Evolutionary conservation across 2,329 filamentous ascomycete genomes (phyloP), one percentile per base, ranked within the genome.

Genomic region (Colletotrichum sp.): DNA sequence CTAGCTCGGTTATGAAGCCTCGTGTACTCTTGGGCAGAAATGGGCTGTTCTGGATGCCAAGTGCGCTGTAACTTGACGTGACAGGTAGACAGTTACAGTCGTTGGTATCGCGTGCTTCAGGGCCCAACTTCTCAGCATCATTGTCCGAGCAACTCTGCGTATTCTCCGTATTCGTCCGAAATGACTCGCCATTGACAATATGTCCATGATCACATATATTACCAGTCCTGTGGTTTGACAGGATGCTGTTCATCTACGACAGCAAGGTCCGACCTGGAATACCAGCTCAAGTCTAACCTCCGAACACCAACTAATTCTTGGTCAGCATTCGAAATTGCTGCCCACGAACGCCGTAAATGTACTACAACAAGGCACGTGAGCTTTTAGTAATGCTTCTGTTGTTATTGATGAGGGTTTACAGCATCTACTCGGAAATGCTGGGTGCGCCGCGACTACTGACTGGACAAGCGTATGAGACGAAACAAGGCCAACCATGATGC

Each of bases 331-430:
- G 2, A 0, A 7, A 52, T 52, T 52, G 18, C n/a, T 52, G n/a
- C n/a, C 43, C 43, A 52, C 43, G 2, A 52, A 13, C 43, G 43
- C 43, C 43, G 43, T 21, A 52, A 13, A 52, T 48, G 10, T 7
- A 52, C n/a, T 21, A 13, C n/a, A 52, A 21, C 10, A 52, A 21
- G 10, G 0, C 10, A 52, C 10, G 10, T 13, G 43, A 13, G 43
- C 43, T 52, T 52, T 4, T 0, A 52, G 10, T 52, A 13, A 0
- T 0, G n/a, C 43, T 1, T 52, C 43, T 52, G 3, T 3, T 21
- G 43, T 13, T 52, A 52, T 52, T 52, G 10, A 52, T 52, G 43
- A 21, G 43, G 43, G n/a, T 52, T n/a, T 21, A 21, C n/a, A 4
- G 6, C n/a, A 52, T 52, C 12, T 52, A 21, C 43, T 52, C 10